These are phyloP conservation scores for Orbilia brochopaga DNA, from an alignment of 2,329 filamentous ascomycete genomes.

Conservation along the genomic window DNA sequence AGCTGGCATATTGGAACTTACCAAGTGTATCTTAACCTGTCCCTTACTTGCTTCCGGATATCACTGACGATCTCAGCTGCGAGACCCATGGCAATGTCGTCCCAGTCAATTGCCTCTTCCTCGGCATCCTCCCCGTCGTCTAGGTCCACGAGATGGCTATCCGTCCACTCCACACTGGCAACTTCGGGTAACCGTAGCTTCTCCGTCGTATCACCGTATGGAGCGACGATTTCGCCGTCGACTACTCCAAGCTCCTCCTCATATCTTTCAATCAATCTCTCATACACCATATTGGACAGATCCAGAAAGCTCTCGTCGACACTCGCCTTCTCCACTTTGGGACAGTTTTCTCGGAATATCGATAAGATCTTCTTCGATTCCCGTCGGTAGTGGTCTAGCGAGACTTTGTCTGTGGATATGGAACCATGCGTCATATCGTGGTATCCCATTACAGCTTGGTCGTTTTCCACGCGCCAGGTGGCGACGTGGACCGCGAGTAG, in stretches of 20 bases:
- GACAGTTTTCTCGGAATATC: slow-evolving; percentile 54
- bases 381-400: slow-evolving; percentile 85
- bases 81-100: slow-evolving; percentile 85
- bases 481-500: slow-evolving; percentile 77
- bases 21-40: slow-evolving; percentile 82
- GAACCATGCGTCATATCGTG: slow-evolving; percentile 68
- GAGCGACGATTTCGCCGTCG: slow-evolving; percentile 62
- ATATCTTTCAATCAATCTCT: slow-evolving; percentile 75
- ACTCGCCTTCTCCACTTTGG: slow-evolving; percentile 75
- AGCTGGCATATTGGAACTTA: slow-evolving; percentile 5
- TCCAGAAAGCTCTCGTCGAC: slow-evolving; percentile 97
- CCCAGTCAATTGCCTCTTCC: slow-evolving; percentile 84
- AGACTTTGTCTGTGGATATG: slow-evolving; percentile 90
- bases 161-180: slow-evolving; percentile 48
- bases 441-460: slow-evolving; percentile 96
- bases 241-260: slow-evolving; percentile 67
- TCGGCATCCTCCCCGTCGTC: slow-evolving; percentile 74
- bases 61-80: slow-evolving; percentile 86
- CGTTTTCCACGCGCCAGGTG: slow-evolving; percentile 65
- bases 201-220: slow-evolving; percentile 75
- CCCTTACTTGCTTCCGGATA: slow-evolving; percentile 72
- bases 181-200: slow-evolving; percentile 61
- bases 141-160: slow-evolving; percentile 63
- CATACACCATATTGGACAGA: slow-evolving; percentile 81
- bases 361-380: slow-evolving; percentile 83